Percentiles rank a stretch among this genome's conserved stretches.
phyloP scores from a whole-genome alignment of 2,329 filamentous ascomycete species.

The Dactylonectria macrodidyma region DNA sequence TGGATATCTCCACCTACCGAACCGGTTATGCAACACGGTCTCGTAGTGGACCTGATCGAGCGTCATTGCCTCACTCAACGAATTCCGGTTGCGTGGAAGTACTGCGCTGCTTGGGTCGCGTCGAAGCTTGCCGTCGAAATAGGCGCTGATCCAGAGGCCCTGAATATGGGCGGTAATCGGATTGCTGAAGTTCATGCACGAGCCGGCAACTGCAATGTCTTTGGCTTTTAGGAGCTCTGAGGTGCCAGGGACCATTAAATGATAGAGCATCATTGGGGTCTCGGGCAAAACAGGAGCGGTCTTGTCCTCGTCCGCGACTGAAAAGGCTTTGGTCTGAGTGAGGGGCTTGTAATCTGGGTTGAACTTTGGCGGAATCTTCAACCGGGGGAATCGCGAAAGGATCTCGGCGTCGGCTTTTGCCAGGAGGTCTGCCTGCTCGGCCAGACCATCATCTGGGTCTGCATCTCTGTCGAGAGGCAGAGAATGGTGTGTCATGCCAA shows the following conservation, averaged over 20 bases:
- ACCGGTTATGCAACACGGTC: constrained; percentile 75
- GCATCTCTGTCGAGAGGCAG: too few relatives aligned
- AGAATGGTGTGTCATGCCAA: too few relatives aligned
- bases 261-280: constrained; percentile 61
- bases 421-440: too few relatives aligned
- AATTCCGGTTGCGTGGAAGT: too few relatives aligned
- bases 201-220: constrained; percentile 61
- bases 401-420: constrained; percentile 65
- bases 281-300: constrained; percentile 31
- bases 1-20: constrained; percentile 77
- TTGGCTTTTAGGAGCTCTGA: constrained; percentile 23
- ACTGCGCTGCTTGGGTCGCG: too few relatives aligned
- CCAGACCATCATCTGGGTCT: too few relatives aligned
- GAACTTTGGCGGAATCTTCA: constrained; percentile 64
- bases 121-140: constrained; percentile 58
- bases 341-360: constrained; percentile 56
- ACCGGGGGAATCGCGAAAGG: constrained; percentile 63
- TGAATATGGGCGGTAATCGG: constrained; percentile 59
- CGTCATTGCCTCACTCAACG: constrained; percentile 46
- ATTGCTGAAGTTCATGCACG: constrained; percentile 58
- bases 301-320: too few relatives aligned
- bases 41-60: constrained; percentile 57
- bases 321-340: constrained; percentile 40
- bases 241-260: constrained; percentile 57
- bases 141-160: constrained; percentile 74